These are phyloP conservation scores for Nemania sp. DNA, from an alignment of 2,329 filamentous ascomycete species.

Conservation along the genomic window DNA sequence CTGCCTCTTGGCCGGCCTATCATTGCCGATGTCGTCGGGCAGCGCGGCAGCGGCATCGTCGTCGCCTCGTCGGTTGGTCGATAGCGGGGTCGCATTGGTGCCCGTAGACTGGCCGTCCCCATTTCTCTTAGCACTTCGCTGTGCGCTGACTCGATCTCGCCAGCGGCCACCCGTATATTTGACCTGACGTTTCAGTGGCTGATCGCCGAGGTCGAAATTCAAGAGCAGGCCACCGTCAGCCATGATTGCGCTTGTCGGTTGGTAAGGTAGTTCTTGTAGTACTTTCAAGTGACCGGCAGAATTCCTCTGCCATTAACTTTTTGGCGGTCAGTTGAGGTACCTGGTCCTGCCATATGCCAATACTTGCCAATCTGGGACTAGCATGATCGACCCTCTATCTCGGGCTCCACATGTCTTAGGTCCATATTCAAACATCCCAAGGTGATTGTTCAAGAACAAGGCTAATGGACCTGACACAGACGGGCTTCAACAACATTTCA, in stretches of 20 bases:
- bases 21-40: constrained; percentile 30
- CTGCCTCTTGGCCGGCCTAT: constrained; percentile 51
- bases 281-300: constrained; percentile 31
- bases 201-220: constrained; percentile 81
- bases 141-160: constrained; percentile 83
- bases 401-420: no score
- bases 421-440: no score
- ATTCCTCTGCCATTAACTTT: constrained; percentile 33
- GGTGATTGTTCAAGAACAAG: no score
- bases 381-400: no score
- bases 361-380: no score
- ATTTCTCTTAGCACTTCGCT: constrained; percentile 57
- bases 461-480: no score
- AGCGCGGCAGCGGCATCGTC: constrained; percentile 23
- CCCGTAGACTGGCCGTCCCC: constrained; percentile 33
- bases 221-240: constrained; percentile 93
- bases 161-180: constrained; percentile 89
- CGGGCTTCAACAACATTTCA: no score
- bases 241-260: constrained; percentile 55
- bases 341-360: no score
- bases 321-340: constrained; percentile 30
- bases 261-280: constrained; percentile 22
- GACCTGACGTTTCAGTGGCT: constrained; percentile 61
- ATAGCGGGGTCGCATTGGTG: constrained; percentile 38
- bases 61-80: constrained; percentile 33